Evolutionary conservation across 495 filamentous ascomycete genomes (phyloP).

Genomic region (Hyaloscypha variabilis): DNA sequence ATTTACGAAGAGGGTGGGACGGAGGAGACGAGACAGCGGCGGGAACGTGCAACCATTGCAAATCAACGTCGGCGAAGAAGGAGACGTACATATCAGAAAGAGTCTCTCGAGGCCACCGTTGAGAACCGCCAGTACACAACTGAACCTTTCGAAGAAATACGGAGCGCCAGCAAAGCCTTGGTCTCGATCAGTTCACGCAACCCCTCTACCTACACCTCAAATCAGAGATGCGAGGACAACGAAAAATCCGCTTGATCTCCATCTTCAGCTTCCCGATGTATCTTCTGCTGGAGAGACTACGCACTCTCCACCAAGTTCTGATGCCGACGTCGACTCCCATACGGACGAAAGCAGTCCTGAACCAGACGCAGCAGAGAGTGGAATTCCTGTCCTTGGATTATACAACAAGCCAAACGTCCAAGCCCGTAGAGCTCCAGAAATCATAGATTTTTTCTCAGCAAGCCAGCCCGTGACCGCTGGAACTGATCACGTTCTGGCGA

Average conservation of each 20-base stretch:
- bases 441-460: conserved; percentile 28
- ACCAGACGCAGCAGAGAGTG: conserved; percentile 11
- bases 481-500: conserved; percentile 27
- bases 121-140: conserved; percentile 21
- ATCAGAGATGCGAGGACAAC: not conserved
- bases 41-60: not conserved
- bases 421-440: not conserved
- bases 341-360: conserved; percentile 34
- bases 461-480: conserved; percentile 25
- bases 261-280: conserved; percentile 20
- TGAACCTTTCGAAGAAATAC: conserved; percentile 5
- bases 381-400: conserved; percentile 10
- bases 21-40: conserved; percentile 24
- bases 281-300: conserved; percentile 31
- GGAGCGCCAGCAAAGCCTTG: conserved; percentile 4
- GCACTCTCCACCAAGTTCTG: conserved; percentile 21
- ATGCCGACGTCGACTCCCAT: conserved; percentile 33
- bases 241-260: not conserved
- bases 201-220: conserved; percentile 13
- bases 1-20: not conserved
- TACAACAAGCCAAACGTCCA: not conserved
- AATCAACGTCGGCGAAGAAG: conserved; percentile 5
- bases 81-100: conserved; percentile 14
- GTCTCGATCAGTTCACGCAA: conserved; percentile 6
- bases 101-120: conserved; percentile 23